These are phyloP conservation scores for Pseudonitzschia pungens DNA, from an alignment of 108 stramenopile genomes.

Conservation along the genomic window DNA sequence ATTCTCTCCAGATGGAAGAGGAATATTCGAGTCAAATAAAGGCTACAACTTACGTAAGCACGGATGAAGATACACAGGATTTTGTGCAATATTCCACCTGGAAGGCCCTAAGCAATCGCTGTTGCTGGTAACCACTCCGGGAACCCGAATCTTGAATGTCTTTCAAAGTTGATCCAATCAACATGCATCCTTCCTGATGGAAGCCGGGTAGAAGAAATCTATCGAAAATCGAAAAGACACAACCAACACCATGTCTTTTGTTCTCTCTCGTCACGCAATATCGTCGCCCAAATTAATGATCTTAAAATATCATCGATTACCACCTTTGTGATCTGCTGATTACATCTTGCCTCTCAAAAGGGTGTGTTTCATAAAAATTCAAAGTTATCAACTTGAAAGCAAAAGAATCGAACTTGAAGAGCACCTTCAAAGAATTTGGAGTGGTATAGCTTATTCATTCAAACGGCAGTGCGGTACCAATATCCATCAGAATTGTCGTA, in stretches of 20 bases:
- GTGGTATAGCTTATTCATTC: too few relatives aligned
- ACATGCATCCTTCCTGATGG: background rate
- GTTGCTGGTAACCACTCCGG: background rate
- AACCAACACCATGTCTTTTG: background rate
- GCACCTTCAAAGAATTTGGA: too few relatives aligned
- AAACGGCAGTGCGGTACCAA: too few relatives aligned
- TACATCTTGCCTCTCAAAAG: too few relatives aligned
- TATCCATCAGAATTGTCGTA: too few relatives aligned
- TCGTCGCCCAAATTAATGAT: too few relatives aligned
- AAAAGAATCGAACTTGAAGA: background rate
- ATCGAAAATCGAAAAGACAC: background rate
- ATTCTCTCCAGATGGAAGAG: constrained; percentile 3
- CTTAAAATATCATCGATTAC: too few relatives aligned
- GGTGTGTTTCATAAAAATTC: background rate
- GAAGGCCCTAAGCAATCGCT: background rate
- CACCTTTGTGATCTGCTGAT: too few relatives aligned
- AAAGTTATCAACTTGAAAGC: background rate
- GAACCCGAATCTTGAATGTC: constrained; percentile 1
- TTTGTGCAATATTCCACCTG: background rate
- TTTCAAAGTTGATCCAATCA: background rate
- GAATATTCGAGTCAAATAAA: background rate
- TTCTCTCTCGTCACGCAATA: too few relatives aligned
- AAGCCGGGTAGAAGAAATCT: background rate
- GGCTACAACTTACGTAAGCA: constrained; percentile 7
- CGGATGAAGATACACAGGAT: background rate